phyloP scores from a whole-genome alignment of 768 basidiomycete genomes.

The Lactifluus hygrophoroides region DNA sequence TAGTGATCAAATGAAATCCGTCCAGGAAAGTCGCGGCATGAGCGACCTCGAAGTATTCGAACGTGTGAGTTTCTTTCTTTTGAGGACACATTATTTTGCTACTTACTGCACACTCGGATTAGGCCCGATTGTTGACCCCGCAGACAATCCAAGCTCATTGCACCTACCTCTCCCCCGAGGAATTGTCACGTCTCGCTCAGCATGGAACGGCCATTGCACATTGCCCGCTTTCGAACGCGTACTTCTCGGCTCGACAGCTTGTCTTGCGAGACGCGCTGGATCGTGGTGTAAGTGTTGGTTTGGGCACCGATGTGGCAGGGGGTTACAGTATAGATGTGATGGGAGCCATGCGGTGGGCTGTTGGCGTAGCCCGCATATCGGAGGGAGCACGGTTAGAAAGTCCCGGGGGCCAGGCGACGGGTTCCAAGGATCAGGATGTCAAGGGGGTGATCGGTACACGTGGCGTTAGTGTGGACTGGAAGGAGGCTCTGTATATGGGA shows the following conservation, averaged over 20 bases:
- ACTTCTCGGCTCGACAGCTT: constrained; percentile 71
- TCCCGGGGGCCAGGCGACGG: background rate
- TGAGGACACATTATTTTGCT: background rate
- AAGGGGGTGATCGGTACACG: constrained; percentile 7
- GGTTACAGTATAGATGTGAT: constrained; percentile 78
- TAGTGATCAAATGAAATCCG: constrained; percentile 66
- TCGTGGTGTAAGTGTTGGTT: constrained; percentile 56
- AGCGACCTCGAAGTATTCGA: constrained; percentile 75
- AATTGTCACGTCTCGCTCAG: constrained; percentile 42
- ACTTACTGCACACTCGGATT: background rate
- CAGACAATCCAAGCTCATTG: constrained; percentile 83
- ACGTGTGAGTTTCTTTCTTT: constrained; percentile 34
- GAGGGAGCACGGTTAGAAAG: constrained; percentile 40
- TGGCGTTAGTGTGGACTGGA: constrained; percentile 63
- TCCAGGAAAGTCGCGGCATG: constrained; percentile 46
- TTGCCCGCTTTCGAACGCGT: constrained; percentile 84
- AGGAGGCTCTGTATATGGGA: constrained; percentile 70
- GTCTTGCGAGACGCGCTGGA: constrained; percentile 62
- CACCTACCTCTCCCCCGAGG: constrained; percentile 56
- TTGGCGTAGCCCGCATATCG: constrained; percentile 59
- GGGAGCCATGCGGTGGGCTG: constrained; percentile 71
- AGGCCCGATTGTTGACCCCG: constrained; percentile 49
- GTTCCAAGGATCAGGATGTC: background rate
- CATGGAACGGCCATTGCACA: constrained; percentile 64
- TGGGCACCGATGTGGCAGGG: constrained; percentile 82